A percentile compares a stretch with the other conserved stretches of the same genome.
These are phyloP conservation scores for Penicillium parvum DNA, from an alignment of 495 filamentous ascomycete genomes.

Conservation along the genomic window DNA sequence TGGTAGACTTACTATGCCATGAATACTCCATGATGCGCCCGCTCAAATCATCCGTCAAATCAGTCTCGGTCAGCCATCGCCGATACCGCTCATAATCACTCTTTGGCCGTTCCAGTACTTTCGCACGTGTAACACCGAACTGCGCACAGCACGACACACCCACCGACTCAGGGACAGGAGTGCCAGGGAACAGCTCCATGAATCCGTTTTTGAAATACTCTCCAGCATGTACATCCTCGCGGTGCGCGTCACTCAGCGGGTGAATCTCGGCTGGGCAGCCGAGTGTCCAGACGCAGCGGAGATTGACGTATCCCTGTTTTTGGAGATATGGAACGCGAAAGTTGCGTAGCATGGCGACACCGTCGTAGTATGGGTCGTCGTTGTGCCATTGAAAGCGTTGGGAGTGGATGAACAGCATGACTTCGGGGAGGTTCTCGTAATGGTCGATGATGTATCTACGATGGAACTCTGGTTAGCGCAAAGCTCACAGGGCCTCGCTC, in stretches of 20 bases:
- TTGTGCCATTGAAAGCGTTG: conserved; percentile 63
- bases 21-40: conserved; percentile 71
- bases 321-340: conserved; percentile 54
- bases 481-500: no score
- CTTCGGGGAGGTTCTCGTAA: conserved; percentile 56
- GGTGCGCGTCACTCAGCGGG: conserved; percentile 39
- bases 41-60: conserved; percentile 50
- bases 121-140: conserved; percentile 60
- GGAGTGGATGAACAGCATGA: conserved; percentile 59
- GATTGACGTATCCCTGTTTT: conserved; percentile 56
- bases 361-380: conserved; percentile 47
- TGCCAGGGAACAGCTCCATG: conserved; percentile 50
- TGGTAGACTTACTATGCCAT: conserved; percentile 65
- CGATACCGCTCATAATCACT: conserved; percentile 55
- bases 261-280: conserved; percentile 60
- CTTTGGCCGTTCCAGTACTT: conserved; percentile 41
- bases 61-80: conserved; percentile 57
- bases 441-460: conserved; percentile 59
- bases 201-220: conserved; percentile 52
- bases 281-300: conserved; percentile 60
- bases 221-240: conserved; percentile 41
- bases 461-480: conserved; percentile 1
- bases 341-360: conserved; percentile 45
- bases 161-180: conserved; percentile 45
- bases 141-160: conserved; percentile 66